A percentile compares a stretch with the other conserved stretches of the same genome.
Evolutionary conservation across 768 basidiomycete species (phyloP).

Genomic region (Trametopsis cervina): DNA sequence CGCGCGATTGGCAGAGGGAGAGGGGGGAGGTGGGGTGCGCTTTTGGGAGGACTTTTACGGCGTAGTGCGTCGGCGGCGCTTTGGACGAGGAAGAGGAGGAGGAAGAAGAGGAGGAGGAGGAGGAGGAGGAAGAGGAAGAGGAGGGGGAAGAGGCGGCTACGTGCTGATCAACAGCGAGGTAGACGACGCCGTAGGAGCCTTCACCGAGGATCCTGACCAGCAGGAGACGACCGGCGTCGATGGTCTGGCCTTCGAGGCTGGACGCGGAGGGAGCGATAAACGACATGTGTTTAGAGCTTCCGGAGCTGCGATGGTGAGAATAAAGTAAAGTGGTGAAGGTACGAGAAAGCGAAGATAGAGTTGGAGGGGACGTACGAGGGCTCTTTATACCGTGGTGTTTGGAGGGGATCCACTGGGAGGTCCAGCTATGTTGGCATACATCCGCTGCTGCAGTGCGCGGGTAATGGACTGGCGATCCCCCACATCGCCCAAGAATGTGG

Average conservation of each 20-base stretch:
- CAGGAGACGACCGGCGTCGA: conserved; percentile 18
- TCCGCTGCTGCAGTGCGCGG: neutral
- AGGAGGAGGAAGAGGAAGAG: neutral
- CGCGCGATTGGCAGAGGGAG: conserved; percentile 34
- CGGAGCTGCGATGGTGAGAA: neutral
- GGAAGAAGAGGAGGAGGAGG: conserved; percentile 9
- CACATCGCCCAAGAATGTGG: no score
- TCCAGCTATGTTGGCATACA: neutral
- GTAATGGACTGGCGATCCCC: no score
- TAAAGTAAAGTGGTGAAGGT: neutral
- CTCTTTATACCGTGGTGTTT: neutral
- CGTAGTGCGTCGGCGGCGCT: conserved; percentile 15
- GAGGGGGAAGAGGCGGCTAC: neutral
- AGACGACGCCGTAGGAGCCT: conserved; percentile 24
- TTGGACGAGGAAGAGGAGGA: conserved; percentile 9
- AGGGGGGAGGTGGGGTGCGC: conserved; percentile 7
- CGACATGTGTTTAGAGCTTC: conserved; percentile 5
- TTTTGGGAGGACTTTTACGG: conserved; percentile 21
- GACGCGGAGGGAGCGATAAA: conserved; percentile 7
- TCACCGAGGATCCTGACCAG: conserved; percentile 20
- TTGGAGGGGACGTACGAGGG: neutral
- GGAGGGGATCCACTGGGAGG: neutral
- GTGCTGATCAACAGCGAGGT: conserved; percentile 17
- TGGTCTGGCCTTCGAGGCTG: conserved; percentile 14
- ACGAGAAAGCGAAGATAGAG: neutral